Evolutionary conservation across 179 eudicot genomes (phyloP).

Genomic region (Monotropa hypopitys): DNA sequence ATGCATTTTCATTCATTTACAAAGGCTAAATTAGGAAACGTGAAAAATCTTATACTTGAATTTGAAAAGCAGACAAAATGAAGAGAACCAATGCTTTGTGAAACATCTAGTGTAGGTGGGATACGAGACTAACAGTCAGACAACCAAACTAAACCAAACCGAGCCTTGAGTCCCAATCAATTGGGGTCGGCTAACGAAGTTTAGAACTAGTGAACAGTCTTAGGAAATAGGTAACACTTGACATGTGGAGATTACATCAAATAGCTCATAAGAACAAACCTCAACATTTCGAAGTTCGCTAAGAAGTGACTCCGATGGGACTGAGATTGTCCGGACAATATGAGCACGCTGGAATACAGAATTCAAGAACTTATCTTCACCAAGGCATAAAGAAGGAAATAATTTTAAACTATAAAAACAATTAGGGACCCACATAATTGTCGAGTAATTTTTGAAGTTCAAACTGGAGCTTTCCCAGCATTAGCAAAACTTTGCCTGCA

Average conservation of each 20-base stretch:
- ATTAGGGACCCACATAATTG: constrained; percentile 51
- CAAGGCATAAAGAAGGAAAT: constrained; percentile 1
- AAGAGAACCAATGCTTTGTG: background rate
- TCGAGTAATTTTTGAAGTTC: constrained; percentile 80
- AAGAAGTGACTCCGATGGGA: constrained; percentile 90
- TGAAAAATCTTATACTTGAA: background rate
- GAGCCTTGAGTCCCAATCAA: too few relatives aligned
- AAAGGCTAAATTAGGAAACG: background rate
- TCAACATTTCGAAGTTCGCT: constrained; percentile 75
- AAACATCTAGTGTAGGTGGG: background rate
- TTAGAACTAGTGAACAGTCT: background rate
- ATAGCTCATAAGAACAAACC: constrained; percentile 33
- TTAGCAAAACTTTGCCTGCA: constrained; percentile 70
- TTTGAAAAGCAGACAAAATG: constrained; percentile 1
- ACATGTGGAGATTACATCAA: constrained; percentile 1
- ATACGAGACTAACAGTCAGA: background rate
- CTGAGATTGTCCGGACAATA: constrained; percentile 65
- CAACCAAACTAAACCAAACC: too few relatives aligned
- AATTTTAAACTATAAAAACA: background rate
- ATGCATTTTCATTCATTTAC: background rate
- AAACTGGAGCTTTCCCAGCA: constrained; percentile 80
- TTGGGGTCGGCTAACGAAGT: too few relatives aligned
- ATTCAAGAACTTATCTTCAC: constrained; percentile 9
- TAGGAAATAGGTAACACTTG: background rate
- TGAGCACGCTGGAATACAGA: constrained; percentile 62